A percentile compares a stretch with the other conserved stretches of the same genome.
Conservation (phyloP, 371 early-diverging fungal genomes). For the Smittium culicis region DNA sequence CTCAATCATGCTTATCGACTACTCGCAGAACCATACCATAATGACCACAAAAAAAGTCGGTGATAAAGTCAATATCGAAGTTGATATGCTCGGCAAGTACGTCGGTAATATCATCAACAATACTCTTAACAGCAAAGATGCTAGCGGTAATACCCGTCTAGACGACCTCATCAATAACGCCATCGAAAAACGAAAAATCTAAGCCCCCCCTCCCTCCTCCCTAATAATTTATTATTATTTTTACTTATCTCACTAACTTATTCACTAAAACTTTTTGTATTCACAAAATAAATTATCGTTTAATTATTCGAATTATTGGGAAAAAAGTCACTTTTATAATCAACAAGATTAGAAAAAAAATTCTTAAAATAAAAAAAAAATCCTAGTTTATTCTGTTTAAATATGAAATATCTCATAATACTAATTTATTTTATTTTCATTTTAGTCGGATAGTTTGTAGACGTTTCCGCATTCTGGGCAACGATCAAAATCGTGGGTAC, state of each 20-base stretch:
- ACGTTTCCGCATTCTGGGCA: slow-evolving; percentile 93
- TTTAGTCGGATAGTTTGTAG: slow-evolving; percentile 41
- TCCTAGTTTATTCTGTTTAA: no score
- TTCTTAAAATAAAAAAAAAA: no score
- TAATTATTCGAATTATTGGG: no score
- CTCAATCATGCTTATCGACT: slow-evolving; percentile 86
- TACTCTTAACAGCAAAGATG: no score
- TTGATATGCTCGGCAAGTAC: slow-evolving; percentile 93
- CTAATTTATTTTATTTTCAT: no score
- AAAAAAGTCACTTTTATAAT: no score
- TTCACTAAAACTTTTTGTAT: no score
- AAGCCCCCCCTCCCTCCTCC: no score
- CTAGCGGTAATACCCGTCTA: not conserved
- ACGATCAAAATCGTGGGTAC: slow-evolving; percentile 67
- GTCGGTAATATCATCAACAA: slow-evolving; percentile 39
- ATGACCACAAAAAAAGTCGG: slow-evolving; percentile 64
- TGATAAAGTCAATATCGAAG: slow-evolving; percentile 80
- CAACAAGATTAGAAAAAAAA: not conserved
- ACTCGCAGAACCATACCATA: slow-evolving; percentile 74
- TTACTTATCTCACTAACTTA: no score
- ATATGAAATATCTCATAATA: no score
- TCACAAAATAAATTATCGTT: no score
- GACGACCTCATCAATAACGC: not conserved
- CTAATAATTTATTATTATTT: no score
- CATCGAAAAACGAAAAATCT: not conserved